Base-by-base conservation (phyloP, 2,329 filamentous ascomycete genomes). In the Penicillium sp. region DNA sequence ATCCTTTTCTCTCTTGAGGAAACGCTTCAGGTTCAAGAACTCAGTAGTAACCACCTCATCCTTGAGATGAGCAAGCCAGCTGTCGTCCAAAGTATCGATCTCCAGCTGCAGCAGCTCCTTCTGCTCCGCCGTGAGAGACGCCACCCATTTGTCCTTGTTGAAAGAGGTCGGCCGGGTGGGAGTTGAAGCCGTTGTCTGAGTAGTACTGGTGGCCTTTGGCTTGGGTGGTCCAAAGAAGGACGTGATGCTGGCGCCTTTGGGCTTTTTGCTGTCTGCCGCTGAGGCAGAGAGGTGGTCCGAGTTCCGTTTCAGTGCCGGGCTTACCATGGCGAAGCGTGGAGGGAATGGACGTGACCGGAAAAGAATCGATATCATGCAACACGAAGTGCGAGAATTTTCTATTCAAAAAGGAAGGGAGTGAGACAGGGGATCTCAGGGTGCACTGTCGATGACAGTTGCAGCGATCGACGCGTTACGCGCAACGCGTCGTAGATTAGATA, bases 81-180 rank as follows among this genome's bases (percentile, higher is more conserved):
- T 95, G 54, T 92, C 89, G 68, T 96, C 83, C 54, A 99, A 76
- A 0, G 92, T 96, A 40, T 95, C 85, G 61, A 99, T 96, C 76
- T 99, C 94, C 36, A 99, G 81, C 66, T 88, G 80, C 44, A 99
- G 80, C 42, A 97, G 78, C 46, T 87, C 80, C 67, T 84, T 90
- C 72, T 96, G 90, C 75, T 99, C 94, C 0, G 82, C 73, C 0
- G 83, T 91, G 56, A 99, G 79, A 51, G 83, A 82, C 18, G 83
- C 82, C n/a, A 92, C 79, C 94, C 94, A 99, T 73, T 88, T 90
- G 41, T 84, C 83, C 77, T 96, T 96, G 78, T 96, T 82, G 69
- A 96, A 97, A 59, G 83, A 88, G 51, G 41, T 57, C n/a, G 51
- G 13, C 16, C 51, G 55, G 3, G 64, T 48, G 2, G 61, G 53